phyloP scores from a whole-genome alignment of 1,284 basidiomycete genomes.

The Papiliotrema laurentii region DNA sequence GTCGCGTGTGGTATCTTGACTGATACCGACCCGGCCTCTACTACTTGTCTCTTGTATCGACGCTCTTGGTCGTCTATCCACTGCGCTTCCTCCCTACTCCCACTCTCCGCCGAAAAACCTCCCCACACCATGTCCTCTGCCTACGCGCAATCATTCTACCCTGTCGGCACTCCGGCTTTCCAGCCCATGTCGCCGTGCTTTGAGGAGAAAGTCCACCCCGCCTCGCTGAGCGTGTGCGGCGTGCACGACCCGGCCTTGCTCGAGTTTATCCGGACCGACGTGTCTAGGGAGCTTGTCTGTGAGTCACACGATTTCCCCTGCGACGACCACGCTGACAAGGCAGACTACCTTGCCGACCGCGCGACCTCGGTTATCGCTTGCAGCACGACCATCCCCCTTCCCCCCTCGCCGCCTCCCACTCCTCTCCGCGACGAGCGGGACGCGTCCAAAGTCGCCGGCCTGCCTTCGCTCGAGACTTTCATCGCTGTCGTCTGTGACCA shows the following conservation, averaged over 20 bases:
- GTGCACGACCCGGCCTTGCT: slow-evolving; percentile 72
- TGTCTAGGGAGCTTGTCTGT: slow-evolving; percentile 75
- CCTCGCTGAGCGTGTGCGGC: slow-evolving; percentile 64
- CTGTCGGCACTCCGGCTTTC: slow-evolving; percentile 36
- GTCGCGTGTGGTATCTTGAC: too few relatives aligned
- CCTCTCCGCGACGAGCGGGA: slow-evolving; percentile 17
- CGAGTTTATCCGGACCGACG: slow-evolving; percentile 67
- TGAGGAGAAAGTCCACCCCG: slow-evolving; percentile 51
- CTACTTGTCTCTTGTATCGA: too few relatives aligned
- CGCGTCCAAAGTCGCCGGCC: slow-evolving; percentile 53
- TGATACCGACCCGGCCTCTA: too few relatives aligned
- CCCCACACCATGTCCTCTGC: slow-evolving; percentile 17
- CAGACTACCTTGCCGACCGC: slow-evolving; percentile 47
- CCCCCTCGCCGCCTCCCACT: slow-evolving; percentile 23
- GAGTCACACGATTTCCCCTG: slow-evolving; percentile 27
- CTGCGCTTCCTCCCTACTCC: too few relatives aligned
- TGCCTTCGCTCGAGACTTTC: slow-evolving; percentile 82
- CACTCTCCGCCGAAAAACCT: too few relatives aligned
- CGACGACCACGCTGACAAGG: slow-evolving; percentile 1
- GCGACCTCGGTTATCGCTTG: slow-evolving; percentile 47
- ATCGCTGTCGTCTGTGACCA: slow-evolving; percentile 76
- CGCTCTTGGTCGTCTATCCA: too few relatives aligned
- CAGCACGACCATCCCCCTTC: slow-evolving; percentile 39
- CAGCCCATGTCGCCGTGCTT: slow-evolving; percentile 38
- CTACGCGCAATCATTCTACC: slow-evolving; percentile 24